Conservation (phyloP, 768 basidiomycete species). For the Naganishia vishniacii region DNA sequence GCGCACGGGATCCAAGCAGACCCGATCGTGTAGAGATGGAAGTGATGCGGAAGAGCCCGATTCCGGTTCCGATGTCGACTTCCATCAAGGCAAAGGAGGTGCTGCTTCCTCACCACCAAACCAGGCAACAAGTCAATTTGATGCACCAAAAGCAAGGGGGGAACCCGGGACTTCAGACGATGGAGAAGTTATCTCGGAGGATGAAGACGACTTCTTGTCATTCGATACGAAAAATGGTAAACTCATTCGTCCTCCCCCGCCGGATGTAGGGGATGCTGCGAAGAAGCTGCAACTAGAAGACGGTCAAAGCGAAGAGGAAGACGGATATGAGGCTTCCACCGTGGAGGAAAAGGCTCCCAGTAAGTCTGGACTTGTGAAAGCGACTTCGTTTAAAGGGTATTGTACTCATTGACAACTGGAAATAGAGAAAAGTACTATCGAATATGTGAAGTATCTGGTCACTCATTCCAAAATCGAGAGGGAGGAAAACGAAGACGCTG, state of each 20-base stretch:
- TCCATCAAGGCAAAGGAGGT: too few relatives aligned
- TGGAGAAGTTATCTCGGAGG: conserved; percentile 1
- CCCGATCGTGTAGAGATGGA: too few relatives aligned
- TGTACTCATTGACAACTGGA: background rate
- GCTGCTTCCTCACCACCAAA: too few relatives aligned
- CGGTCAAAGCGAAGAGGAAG: conserved; percentile 23
- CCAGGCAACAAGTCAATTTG: background rate
- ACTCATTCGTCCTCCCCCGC: background rate
- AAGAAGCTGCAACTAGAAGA: background rate
- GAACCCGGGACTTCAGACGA: background rate
- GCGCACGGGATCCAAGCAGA: too few relatives aligned
- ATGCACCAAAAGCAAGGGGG: too few relatives aligned
- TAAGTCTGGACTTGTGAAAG: background rate
- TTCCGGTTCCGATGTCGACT: too few relatives aligned
- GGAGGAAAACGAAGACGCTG: background rate
- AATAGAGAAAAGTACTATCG: background rate
- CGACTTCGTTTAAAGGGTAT: too few relatives aligned
- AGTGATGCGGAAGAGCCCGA: too few relatives aligned
- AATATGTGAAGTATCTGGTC: background rate
- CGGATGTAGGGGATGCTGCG: background rate
- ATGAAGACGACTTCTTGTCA: background rate
- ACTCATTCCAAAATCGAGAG: too few relatives aligned
- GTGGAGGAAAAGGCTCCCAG: background rate
- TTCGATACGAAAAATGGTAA: conserved; percentile 7
- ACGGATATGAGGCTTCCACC: background rate